Percentiles rank a stretch among this genome's conserved stretches.
These are phyloP conservation scores for Termitomyces sp. DNA, from an alignment of 768 basidiomycete genomes.

Conservation along the genomic window DNA sequence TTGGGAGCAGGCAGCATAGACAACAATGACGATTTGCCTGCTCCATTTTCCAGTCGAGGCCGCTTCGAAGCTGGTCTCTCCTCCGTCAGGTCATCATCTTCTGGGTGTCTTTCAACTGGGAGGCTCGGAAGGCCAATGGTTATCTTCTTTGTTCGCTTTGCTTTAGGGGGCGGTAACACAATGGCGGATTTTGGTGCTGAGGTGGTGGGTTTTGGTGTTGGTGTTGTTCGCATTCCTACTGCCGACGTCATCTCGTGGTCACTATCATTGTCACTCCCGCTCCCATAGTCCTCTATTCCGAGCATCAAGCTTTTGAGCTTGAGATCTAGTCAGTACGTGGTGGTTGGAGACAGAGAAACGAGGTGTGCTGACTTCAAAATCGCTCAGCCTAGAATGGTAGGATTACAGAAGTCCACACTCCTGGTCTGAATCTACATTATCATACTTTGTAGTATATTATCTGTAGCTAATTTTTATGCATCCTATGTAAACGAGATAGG, in stretches of 20 bases:
- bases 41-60: conserved; percentile 47
- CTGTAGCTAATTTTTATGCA: neutral
- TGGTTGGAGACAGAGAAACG: neutral
- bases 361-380: neutral
- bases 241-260: conserved; percentile 24
- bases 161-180: conserved; percentile 24
- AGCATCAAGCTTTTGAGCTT: conserved; percentile 44
- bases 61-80: conserved; percentile 59
- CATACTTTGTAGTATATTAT: conserved; percentile 1
- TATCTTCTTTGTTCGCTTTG: conserved; percentile 57
- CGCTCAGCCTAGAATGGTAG: neutral
- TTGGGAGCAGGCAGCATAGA: conserved; percentile 78
- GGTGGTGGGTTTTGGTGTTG: conserved; percentile 15
- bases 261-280: conserved; percentile 59
- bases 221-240: conserved; percentile 6
- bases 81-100: conserved; percentile 32
- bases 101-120: conserved; percentile 27
- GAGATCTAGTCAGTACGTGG: neutral
- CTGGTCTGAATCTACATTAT: no score
- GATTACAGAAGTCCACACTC: no score
- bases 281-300: conserved; percentile 75
- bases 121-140: conserved; percentile 55
- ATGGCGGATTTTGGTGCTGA: conserved; percentile 14
- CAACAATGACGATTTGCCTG: conserved; percentile 61
- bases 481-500: neutral